These are phyloP conservation scores for Penicillium psychrosexuale DNA, from an alignment of 2,329 filamentous ascomycete species.

Conservation along the genomic window DNA sequence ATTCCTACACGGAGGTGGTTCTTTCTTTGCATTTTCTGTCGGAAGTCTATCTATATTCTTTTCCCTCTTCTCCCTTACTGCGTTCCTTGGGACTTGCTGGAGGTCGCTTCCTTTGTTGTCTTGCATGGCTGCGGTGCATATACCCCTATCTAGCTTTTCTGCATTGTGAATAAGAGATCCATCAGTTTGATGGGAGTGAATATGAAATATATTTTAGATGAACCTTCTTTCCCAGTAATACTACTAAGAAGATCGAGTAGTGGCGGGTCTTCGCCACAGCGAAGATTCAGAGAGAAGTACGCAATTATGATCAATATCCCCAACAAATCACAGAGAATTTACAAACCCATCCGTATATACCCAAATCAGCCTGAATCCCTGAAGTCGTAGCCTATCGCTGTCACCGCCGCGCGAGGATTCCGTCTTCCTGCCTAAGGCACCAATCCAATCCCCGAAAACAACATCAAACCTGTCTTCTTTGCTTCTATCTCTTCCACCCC, in stretches of 20 bases:
- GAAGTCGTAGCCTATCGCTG: neutral
- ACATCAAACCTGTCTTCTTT: conserved; percentile 34
- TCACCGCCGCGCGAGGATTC: conserved; percentile 4
- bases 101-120: conserved; percentile 22
- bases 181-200: conserved; percentile 15
- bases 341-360: neutral
- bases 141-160: conserved; percentile 33
- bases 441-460: conserved; percentile 24
- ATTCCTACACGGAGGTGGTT: conserved; percentile 17
- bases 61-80: conserved; percentile 16
- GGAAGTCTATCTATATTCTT: conserved; percentile 15
- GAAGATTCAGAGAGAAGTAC: neutral
- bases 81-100: conserved; percentile 13
- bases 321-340: neutral
- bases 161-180: conserved; percentile 21
- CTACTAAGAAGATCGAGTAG: neutral
- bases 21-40: conserved; percentile 17
- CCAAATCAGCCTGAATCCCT: neutral
- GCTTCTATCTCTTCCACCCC: conserved; percentile 23
- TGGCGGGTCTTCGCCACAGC: neutral
- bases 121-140: conserved; percentile 34
- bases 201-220: conserved; percentile 8
- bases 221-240: neutral
- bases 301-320: neutral
- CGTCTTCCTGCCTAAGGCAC: conserved; percentile 21